phyloP scores from a whole-genome alignment of 2,329 filamentous ascomycete species.

The Fusarium pilosicola region DNA sequence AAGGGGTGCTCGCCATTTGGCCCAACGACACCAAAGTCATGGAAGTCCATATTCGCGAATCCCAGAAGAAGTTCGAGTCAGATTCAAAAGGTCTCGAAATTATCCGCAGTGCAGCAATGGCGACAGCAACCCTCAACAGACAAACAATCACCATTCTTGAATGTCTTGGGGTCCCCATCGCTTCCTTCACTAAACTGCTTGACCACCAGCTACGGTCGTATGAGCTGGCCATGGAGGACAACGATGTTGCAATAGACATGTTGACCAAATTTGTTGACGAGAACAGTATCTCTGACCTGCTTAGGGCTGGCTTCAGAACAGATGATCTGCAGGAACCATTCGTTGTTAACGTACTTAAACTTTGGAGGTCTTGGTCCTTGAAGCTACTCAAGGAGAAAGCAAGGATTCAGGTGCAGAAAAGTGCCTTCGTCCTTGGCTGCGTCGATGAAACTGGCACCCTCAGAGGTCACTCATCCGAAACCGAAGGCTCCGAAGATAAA shows the following conservation, averaged over 20 bases:
- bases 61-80: constrained; percentile 87
- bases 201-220: constrained; percentile 74
- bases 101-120: constrained; percentile 80
- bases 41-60: constrained; percentile 81
- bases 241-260: constrained; percentile 70
- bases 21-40: constrained; percentile 71
- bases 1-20: constrained; percentile 85
- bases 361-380: constrained; percentile 91
- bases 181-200: constrained; percentile 75
- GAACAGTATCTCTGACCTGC: constrained; percentile 84
- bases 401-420: constrained; percentile 81
- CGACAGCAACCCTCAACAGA: constrained; percentile 84
- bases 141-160: constrained; percentile 91
- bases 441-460: constrained; percentile 85
- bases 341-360: constrained; percentile 76
- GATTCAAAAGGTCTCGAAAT: constrained; percentile 81
- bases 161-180: constrained; percentile 74
- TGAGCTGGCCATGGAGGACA: constrained; percentile 74
- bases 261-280: constrained; percentile 83
- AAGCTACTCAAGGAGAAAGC: constrained; percentile 94
- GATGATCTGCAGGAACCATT: constrained; percentile 76
- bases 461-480: constrained; percentile 72
- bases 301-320: constrained; percentile 81
- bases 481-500: constrained; percentile 53
- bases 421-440: constrained; percentile 88